phyloP scores from a whole-genome alignment of 2,329 filamentous ascomycete species.

The Laburnicola sp. region DNA sequence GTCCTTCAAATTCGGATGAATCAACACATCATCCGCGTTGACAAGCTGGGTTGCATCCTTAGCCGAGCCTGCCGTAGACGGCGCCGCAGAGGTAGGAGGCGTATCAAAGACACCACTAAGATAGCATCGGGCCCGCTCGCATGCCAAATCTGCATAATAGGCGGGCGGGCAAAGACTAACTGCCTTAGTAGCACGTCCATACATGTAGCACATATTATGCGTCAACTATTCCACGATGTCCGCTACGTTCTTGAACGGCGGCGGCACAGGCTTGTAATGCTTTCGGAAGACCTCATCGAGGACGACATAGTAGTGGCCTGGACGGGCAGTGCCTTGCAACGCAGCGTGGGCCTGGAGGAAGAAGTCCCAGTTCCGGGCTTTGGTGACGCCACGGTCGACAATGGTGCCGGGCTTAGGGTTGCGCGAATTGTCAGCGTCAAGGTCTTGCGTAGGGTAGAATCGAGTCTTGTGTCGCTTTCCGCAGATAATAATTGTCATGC shows the following conservation, averaged over 20 bases:
- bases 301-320: constrained; percentile 74
- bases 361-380: constrained; percentile 70
- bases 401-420: constrained; percentile 76
- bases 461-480: constrained; percentile 86
- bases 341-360: constrained; percentile 79
- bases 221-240: constrained; percentile 72
- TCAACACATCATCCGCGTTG: constrained; percentile 10
- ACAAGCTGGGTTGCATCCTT: constrained; percentile 2
- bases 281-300: neutral
- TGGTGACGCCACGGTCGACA: constrained; percentile 78
- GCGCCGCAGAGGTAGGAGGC: constrained; percentile 14
- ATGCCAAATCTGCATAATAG: constrained; percentile 85
- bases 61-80: constrained; percentile 6
- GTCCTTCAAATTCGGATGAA: constrained; percentile 16
- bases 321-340: constrained; percentile 77
- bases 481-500: constrained; percentile 72
- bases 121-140: constrained; percentile 73
- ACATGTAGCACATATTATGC: constrained; percentile 78
- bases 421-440: constrained; percentile 49
- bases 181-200: constrained; percentile 81
- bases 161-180: constrained; percentile 83
- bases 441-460: constrained; percentile 68
- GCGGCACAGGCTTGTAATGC: constrained; percentile 7
- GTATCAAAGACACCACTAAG: constrained; percentile 45
- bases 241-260: constrained; percentile 44